Evolutionary conservation across 2,329 filamentous ascomycete genomes (phyloP).

Genomic region (Cordyceps cateniannulata): DNA sequence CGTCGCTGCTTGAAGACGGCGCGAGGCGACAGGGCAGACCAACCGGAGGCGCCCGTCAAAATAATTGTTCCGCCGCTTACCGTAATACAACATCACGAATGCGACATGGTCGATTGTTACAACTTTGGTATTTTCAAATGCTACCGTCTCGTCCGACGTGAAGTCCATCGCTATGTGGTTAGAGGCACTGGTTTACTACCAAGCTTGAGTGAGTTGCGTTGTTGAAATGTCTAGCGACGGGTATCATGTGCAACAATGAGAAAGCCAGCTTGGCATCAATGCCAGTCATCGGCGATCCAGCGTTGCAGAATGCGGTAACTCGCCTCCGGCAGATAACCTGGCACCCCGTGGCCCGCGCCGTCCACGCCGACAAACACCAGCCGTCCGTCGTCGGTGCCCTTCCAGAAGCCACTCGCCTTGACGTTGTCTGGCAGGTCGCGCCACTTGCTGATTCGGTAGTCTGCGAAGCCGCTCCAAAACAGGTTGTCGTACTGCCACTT

Average conservation of each 20-base stretch:
- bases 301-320: conserved; percentile 5
- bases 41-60: not conserved
- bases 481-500: conserved; percentile 32
- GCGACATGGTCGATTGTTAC: not conserved
- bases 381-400: conserved; percentile 12
- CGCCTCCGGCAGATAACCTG: conserved; percentile 3
- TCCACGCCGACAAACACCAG: conserved; percentile 24
- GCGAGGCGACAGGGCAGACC: not conserved
- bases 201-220: too few relatives aligned
- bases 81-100: not conserved
- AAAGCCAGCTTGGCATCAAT: not conserved
- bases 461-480: conserved; percentile 36
- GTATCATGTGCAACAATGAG: not conserved
- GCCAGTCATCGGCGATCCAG: not conserved
- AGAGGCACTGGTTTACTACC: too few relatives aligned
- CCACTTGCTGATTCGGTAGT: conserved; percentile 28
- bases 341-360: conserved; percentile 35
- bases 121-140: not conserved
- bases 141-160: not conserved
- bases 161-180: not conserved
- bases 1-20: too few relatives aligned
- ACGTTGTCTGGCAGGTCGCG: not conserved
- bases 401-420: conserved; percentile 13
- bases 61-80: too few relatives aligned
- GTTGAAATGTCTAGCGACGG: not conserved